These are phyloP conservation scores for Bipolaris gigantea DNA, from an alignment of 2,329 filamentous ascomycete genomes.

Conservation along the genomic window DNA sequence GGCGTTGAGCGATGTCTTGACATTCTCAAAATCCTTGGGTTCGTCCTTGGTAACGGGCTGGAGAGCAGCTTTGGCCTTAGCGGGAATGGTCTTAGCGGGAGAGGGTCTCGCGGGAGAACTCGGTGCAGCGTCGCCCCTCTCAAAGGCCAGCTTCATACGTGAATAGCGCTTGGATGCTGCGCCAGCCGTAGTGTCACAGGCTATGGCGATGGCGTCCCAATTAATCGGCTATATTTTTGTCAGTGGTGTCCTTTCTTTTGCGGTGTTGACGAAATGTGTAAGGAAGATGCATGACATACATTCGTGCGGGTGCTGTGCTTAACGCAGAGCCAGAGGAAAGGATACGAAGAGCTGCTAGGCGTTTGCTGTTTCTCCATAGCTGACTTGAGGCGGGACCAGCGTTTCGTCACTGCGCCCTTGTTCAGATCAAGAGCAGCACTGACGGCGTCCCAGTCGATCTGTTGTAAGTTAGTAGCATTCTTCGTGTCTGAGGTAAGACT, in stretches of 20 bases:
- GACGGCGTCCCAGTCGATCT: slow-evolving; percentile 40
- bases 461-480: neutral
- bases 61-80: slow-evolving; percentile 6
- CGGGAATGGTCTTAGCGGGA: neutral
- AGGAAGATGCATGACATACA: slow-evolving; percentile 14
- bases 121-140: slow-evolving; percentile 18
- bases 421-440: slow-evolving; percentile 28
- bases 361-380: slow-evolving; percentile 26
- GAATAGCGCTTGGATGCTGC: slow-evolving; percentile 40
- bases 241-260: neutral
- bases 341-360: slow-evolving; percentile 16
- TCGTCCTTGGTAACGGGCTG: slow-evolving; percentile 9
- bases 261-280: neutral
- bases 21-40: neutral
- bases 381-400: slow-evolving; percentile 40
- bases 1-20: neutral
- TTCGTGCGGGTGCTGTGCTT: slow-evolving; percentile 31
- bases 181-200: slow-evolving; percentile 34
- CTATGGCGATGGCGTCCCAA: slow-evolving; percentile 34
- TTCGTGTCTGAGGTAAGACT: neutral
- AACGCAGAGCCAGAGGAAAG: slow-evolving; percentile 36
- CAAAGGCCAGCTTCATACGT: slow-evolving; percentile 37
- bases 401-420: slow-evolving; percentile 31
- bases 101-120: neutral
- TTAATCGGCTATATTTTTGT: slow-evolving; percentile 15